These are phyloP conservation scores for Colletotrichum tropicicola DNA, from an alignment of 2,329 filamentous ascomycete species.

Conservation along the genomic window DNA sequence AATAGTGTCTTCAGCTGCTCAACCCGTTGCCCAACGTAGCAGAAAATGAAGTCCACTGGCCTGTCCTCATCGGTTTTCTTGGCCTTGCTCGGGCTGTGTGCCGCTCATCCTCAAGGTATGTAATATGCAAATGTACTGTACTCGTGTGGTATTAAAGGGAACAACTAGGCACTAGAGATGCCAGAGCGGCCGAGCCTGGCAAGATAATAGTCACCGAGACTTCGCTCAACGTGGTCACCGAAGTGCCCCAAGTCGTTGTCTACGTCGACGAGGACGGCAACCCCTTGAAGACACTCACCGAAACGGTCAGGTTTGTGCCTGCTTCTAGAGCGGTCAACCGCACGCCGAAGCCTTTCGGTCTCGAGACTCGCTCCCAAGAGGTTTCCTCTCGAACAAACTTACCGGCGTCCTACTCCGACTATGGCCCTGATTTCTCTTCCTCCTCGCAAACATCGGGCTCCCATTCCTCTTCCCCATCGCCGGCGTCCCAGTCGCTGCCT, in stretches of 20 bases:
- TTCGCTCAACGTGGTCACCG: conserved; percentile 47
- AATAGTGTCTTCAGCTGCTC: too few species aligned
- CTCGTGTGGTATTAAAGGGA: not conserved
- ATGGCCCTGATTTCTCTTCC: not conserved
- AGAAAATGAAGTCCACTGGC: conserved; percentile 16
- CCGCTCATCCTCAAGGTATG: conserved; percentile 22
- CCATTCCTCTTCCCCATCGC: not conserved
- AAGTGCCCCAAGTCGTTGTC: conserved; percentile 60
- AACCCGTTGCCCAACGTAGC: too few species aligned
- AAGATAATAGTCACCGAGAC: conserved; percentile 47
- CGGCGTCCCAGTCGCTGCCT: not conserved
- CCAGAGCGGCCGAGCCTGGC: not conserved
- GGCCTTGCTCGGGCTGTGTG: conserved; percentile 10
- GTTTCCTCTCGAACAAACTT: not conserved
- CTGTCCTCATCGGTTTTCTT: not conserved
- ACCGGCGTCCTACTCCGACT: not conserved
- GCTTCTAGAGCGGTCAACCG: not conserved
- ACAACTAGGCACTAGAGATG: conserved; percentile 19
- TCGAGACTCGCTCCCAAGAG: conserved; percentile 12
- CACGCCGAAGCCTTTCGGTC: not conserved
- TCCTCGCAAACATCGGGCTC: not conserved
- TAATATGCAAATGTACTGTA: not conserved
- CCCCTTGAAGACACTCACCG: conserved; percentile 54
- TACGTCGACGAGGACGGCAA: conserved; percentile 68
- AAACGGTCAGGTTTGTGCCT: conserved; percentile 43